phyloP scores from a whole-genome alignment of 176 grass and related monocot species.

The Aegilops speltoides region DNA sequence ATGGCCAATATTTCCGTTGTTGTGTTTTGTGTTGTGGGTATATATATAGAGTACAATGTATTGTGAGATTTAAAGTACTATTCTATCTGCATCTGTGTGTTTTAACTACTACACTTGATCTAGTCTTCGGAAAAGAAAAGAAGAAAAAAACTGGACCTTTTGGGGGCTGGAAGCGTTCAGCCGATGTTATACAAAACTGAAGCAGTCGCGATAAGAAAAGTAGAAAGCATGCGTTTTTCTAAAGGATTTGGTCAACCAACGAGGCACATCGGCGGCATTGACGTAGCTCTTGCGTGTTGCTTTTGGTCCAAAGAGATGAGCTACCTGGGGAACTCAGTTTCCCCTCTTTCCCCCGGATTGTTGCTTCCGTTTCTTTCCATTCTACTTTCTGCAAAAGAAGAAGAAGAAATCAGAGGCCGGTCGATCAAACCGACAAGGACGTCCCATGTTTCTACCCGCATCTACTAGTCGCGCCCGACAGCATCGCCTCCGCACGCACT shows the following conservation, averaged over 20 bases:
- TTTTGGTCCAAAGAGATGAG: slow-evolving; percentile 20
- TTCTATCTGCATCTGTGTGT: too few species aligned
- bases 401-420: background rate
- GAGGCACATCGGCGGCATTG: background rate
- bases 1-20: too few species aligned
- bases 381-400: background rate
- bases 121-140: background rate
- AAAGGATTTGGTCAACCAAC: background rate
- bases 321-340: background rate
- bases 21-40: too few species aligned
- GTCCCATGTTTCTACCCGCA: slow-evolving; percentile 9
- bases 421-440: background rate
- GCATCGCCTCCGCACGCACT: background rate
- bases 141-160: background rate
- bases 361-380: background rate
- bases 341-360: background rate
- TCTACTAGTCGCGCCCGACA: background rate
- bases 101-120: too few species aligned
- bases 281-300: background rate
- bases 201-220: background rate
- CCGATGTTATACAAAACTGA: background rate
- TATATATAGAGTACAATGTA: too few species aligned
- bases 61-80: too few species aligned
- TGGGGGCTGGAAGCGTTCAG: background rate
- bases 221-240: background rate